Base-by-base conservation (phyloP, 805 yeast species). In the Pichia sporocuriosa region DNA sequence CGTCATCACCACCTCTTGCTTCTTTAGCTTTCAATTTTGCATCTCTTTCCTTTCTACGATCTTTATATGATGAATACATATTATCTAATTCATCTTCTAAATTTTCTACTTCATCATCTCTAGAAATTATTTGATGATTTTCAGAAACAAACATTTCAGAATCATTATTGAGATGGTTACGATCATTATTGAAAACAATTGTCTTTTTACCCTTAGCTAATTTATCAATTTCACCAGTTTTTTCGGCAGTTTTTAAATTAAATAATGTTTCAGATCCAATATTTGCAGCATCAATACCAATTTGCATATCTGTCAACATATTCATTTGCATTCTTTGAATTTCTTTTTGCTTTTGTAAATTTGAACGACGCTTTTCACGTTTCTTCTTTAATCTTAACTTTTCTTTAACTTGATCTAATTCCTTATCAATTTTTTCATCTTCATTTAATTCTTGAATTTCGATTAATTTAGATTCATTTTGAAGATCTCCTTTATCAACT, bases 261-360 rank as follows among this genome's bases (percentile, higher is more conserved):
- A 93, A 93, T 44, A 87, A 67, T 1, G 89, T 74, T 45, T 84
- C 89, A 42, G 82, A 71, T 28, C 93, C 96, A 45, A 77, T 69
- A 40, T 75, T 74, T 15, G 86, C 90, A 15, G 96, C 96, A 59
- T 93, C 98, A 41, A 86, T 70, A 73, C 97, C 97, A 48, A 93
- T 79, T 56, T 88, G 95, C 67, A 74, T 77, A 56, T 95, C 96
- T 6, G 96, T 85, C 44, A 84, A 69, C 96, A 93, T 89, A 62
- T 85, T 86, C 90, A 93, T 81, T 66, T 93, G 97, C 84, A 87
- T 81, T 67, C 97, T 77, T 37, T 74, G 70, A 36, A 90, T 76
- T 58, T 90, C 97, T 62, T 84, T 85, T 60, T 87, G 96, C 56
- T 86, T 87, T 48, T 63, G 50, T 63, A 89, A 96, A 59, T 93